These are phyloP conservation scores for Takashimella koratensis DNA, from an alignment of 1,284 basidiomycete species.

Conservation along the genomic window DNA sequence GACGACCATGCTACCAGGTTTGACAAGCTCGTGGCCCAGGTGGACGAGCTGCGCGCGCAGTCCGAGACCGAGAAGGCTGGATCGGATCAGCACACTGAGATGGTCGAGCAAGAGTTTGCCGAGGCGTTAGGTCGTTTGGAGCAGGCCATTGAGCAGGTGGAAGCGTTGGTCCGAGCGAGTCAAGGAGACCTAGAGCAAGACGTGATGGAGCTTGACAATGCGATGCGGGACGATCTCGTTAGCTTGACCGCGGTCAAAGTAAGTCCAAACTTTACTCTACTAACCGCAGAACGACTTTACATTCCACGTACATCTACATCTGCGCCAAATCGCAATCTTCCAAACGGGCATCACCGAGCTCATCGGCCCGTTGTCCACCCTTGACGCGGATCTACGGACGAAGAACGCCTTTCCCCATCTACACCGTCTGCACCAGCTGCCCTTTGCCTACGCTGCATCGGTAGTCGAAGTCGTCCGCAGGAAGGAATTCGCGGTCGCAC, in stretches of 20 bases:
- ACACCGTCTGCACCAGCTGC: conserved; percentile 78
- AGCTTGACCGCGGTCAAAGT: conserved; percentile 44
- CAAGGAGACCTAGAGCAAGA: conserved; percentile 18
- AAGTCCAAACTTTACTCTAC: conserved; percentile 6
- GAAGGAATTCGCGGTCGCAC: conserved; percentile 74
- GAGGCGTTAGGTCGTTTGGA: conserved; percentile 34
- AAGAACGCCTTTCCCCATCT: conserved; percentile 83
- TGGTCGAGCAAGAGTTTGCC: conserved; percentile 48
- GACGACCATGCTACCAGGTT: conserved; percentile 34
- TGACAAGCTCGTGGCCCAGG: conserved; percentile 25
- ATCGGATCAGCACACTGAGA: conserved; percentile 56
- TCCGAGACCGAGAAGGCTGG: conserved; percentile 68
- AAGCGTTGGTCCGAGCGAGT: conserved; percentile 19
- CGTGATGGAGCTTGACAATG: conserved; percentile 37
- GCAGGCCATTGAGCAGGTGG: conserved; percentile 31
- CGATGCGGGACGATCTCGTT: conserved; percentile 42
- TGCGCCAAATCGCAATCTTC: conserved; percentile 67
- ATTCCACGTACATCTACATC: conserved; percentile 60
- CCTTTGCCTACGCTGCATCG: conserved; percentile 89
- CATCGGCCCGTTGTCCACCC: conserved; percentile 58
- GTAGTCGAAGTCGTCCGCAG: conserved; percentile 85
- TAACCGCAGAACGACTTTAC: conserved; percentile 67
- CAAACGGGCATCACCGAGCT: conserved; percentile 72
- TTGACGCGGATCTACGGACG: conserved; percentile 65
- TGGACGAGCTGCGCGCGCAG: conserved; percentile 61